These are phyloP conservation scores for Monilinia vaccinii-corymbosi DNA, from an alignment of 2,329 filamentous ascomycete genomes.

Conservation along the genomic window DNA sequence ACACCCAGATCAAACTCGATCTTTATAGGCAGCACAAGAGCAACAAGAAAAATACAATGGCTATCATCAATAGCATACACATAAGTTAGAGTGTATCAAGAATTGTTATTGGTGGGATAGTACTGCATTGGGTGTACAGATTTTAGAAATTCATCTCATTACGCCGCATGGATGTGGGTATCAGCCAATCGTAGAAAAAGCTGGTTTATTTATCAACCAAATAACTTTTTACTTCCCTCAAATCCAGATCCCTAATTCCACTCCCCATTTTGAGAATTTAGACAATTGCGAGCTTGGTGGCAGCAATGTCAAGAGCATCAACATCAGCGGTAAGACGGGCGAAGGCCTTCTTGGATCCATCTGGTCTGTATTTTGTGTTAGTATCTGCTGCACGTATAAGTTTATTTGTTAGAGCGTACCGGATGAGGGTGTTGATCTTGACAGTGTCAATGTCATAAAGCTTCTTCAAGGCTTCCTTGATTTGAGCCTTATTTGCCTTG, in stretches of 20 bases:
- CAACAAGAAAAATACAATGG: background rate
- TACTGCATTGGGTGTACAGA: conserved; percentile 6
- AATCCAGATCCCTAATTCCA: conserved; percentile 32
- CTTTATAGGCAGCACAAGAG: no score
- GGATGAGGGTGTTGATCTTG: conserved; percentile 99
- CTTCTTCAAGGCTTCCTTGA: conserved; percentile 97
- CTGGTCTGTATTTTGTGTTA: conserved; percentile 51
- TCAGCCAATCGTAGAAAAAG: conserved; percentile 16
- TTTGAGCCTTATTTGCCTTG: conserved; percentile 99
- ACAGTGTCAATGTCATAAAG: conserved; percentile 96
- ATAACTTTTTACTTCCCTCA: conserved; percentile 15
- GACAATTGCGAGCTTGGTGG: conserved; percentile 97
- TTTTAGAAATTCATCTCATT: conserved; percentile 26
- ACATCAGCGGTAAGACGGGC: conserved; percentile 92
- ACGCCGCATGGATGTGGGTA: conserved; percentile 28
- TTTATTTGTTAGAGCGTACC: conserved; percentile 45
- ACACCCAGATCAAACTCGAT: no score
- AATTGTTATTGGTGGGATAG: conserved; percentile 14
- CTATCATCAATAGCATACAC: background rate
- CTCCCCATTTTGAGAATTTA: conserved; percentile 49
- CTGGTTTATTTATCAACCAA: background rate
- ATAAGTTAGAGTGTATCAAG: background rate
- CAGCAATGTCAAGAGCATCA: conserved; percentile 97
- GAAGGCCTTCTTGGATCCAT: conserved; percentile 98
- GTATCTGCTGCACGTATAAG: background rate